Base-by-base conservation (phyloP, 352 stramenopile genomes). In the Pythium dissotocum region DNA sequence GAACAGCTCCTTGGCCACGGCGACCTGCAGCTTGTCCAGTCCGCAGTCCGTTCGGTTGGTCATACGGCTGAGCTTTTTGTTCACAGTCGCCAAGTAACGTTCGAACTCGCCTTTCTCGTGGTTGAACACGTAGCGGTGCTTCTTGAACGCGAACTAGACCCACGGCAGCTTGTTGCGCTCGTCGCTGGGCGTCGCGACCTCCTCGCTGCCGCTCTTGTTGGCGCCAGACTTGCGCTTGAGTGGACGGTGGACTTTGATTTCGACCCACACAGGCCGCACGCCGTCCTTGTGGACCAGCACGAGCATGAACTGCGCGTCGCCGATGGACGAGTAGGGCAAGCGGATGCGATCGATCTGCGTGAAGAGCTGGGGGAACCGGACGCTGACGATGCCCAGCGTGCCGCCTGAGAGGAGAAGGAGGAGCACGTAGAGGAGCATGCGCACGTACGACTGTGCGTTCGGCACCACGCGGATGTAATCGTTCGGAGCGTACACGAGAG, bases 101-200 rank as follows among this genome's bases (percentile, higher is more conserved):
- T 84, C 71, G 36, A 87, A 90, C 30, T 81, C 70, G 26, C 73
- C 67, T 21, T 76, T 78, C 30, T 85, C 69, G 51, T 79, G 63
- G 61, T 82, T 76, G 72, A 77, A 89, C n/a, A 80, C 70, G 63
- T 90, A 90, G 4, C 82, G 80, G 33, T 88, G 75, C 61, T 82
- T 85, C 74, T 87, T 88, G 69, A 87, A 90, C 64, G 87, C 79
- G 63, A 91, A 90, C 79, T 80, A 89, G 35, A 82, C 40, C 71
- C 75, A 80, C 32, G 61, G 67, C 16, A 53, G 2, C 26, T 56
- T 63, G 48, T 4, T 36, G 13, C 40, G 46, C 4, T 46, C 53
- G 30, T 51, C 40, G 16, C 32, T 58, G 48, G 48, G 32, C 35
- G 33, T 40, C 16, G 58, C 26, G n/a, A 52, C 21, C 44, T 52